phyloP scores from a whole-genome alignment of 108 stramenopile species.

The Bacterosira constricta region DNA sequence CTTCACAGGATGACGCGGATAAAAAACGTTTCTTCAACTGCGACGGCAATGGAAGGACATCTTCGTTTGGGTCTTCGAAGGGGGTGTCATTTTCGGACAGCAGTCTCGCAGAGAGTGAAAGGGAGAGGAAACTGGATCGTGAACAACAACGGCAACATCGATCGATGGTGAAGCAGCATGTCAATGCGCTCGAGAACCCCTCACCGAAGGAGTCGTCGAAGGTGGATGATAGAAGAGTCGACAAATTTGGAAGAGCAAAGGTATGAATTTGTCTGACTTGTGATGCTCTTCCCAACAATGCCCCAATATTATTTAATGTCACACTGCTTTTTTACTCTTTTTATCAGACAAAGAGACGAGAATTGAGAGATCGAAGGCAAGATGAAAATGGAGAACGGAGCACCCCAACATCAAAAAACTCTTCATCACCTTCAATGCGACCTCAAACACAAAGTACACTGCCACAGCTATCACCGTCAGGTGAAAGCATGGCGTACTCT shows the following conservation, averaged over 20 bases:
- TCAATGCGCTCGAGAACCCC: slow-evolving; percentile 1
- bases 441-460: not conserved
- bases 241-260: slow-evolving; percentile 41
- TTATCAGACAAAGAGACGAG: slow-evolving; percentile 42
- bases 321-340: not conserved
- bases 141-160: not conserved
- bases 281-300: too few relatives aligned
- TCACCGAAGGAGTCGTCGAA: not conserved
- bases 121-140: slow-evolving; percentile 1
- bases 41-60: not conserved
- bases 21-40: not conserved
- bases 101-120: slow-evolving; percentile 4
- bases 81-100: slow-evolving; percentile 6
- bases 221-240: slow-evolving; percentile 14
- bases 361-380: slow-evolving; percentile 49
- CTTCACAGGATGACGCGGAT: not conserved
- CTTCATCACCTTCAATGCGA: not conserved
- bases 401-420: not conserved
- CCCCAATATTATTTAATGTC: too few relatives aligned
- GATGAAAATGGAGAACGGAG: slow-evolving; percentile 35
- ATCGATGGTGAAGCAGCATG: not conserved
- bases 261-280: not conserved
- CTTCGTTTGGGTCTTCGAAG: slow-evolving; percentile 4
- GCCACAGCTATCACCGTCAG: slow-evolving; percentile 28
- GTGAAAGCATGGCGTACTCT: slow-evolving; percentile 68